Conservation (phyloP, 208 protist genomes). For the Trypanosoma melophagium region DNA sequence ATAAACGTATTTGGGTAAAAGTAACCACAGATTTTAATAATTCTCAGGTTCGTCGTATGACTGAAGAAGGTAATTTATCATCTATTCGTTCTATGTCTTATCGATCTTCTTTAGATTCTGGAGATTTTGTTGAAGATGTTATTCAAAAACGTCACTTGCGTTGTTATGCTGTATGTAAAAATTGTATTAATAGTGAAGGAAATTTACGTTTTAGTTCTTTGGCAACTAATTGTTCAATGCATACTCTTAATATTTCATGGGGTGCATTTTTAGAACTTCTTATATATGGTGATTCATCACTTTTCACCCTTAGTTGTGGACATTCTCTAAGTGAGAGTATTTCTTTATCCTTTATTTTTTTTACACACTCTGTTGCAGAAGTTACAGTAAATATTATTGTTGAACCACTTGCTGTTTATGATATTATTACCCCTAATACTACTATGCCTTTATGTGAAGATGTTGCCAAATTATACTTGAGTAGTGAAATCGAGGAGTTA, state of each 20-base stretch:
- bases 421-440: slow-evolving; percentile 30
- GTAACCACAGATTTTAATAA: slow-evolving; percentile 19
- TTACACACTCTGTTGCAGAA: slow-evolving; percentile 9
- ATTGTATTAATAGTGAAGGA: slow-evolving; percentile 9
- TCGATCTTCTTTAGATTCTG: background rate
- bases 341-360: slow-evolving; percentile 22
- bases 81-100: background rate
- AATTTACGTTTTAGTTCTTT: background rate
- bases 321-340: slow-evolving; percentile 7
- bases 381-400: slow-evolving; percentile 35
- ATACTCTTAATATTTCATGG: slow-evolving; percentile 57
- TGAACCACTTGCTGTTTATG: slow-evolving; percentile 22
- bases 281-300: slow-evolving; percentile 37
- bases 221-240: slow-evolving; percentile 29
- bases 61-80: background rate
- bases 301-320: slow-evolving; percentile 19
- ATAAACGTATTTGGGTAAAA: slow-evolving; percentile 30
- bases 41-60: background rate
- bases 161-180: slow-evolving; percentile 11
- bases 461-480: slow-evolving; percentile 16
- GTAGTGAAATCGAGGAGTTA: slow-evolving; percentile 24
- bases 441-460: slow-evolving; percentile 18
- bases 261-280: slow-evolving; percentile 66
- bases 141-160: background rate
- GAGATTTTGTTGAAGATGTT: background rate